Conservation (phyloP, 176 grass and related monocot genomes). For the Themeda triandra region DNA sequence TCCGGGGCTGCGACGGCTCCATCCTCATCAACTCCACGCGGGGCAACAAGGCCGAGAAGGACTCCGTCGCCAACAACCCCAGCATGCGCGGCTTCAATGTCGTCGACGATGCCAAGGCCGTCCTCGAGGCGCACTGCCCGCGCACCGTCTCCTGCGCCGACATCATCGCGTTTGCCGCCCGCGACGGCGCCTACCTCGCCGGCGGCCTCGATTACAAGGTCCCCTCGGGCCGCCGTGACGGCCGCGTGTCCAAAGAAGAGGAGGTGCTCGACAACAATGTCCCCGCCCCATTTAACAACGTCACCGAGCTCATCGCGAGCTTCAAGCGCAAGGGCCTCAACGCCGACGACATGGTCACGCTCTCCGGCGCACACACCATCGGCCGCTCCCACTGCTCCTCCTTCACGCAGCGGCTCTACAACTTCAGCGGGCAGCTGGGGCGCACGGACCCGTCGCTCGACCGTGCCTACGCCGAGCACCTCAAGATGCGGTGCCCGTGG, state of each 20-base stretch:
- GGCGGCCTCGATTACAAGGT: constrained; percentile 31
- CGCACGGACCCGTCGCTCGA: constrained; percentile 28
- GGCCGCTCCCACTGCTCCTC: constrained; percentile 21
- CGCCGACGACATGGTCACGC: constrained; percentile 30
- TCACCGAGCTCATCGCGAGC: neutral
- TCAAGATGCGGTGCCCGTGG: constrained; percentile 21
- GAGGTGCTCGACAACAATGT: constrained; percentile 43
- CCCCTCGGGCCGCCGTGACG: constrained; percentile 49
- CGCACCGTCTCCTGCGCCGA: constrained; percentile 77
- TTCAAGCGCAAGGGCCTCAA: neutral
- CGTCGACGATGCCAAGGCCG: constrained; percentile 55
- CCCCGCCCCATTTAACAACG: neutral
- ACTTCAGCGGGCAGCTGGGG: neutral
- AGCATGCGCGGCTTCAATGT: constrained; percentile 54
- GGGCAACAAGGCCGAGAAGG: no score
- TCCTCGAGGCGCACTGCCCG: constrained; percentile 43
- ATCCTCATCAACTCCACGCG: constrained; percentile 43
- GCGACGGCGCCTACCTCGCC: constrained; percentile 38
- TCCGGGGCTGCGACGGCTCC: constrained; percentile 86
- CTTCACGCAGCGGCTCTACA: constrained; percentile 29
- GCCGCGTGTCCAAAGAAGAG: constrained; percentile 4
- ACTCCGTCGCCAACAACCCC: constrained; percentile 27
- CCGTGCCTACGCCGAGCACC: neutral
- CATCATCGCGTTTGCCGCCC: constrained; percentile 68
- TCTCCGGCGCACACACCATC: constrained; percentile 48